Evolutionary conservation across 345 rosid genomes (phyloP).

Genomic region (Ceriops tagal): DNA sequence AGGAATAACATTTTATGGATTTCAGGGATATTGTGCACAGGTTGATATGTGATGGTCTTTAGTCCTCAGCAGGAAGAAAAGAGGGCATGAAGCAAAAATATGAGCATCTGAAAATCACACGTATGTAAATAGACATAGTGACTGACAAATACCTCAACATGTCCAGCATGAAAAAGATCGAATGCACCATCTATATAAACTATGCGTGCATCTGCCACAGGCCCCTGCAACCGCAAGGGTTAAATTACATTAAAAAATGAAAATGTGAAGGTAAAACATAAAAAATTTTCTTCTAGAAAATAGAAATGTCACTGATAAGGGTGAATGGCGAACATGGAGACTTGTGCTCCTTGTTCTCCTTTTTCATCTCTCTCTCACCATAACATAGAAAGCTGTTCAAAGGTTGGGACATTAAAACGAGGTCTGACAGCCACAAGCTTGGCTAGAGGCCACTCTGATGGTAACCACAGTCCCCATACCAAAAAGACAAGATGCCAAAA

Average conservation of each 20-base stretch:
- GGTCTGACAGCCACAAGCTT: too few species aligned
- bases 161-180: constrained; percentile 86
- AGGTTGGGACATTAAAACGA: too few species aligned
- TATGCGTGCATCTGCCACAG: constrained; percentile 60
- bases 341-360: too few species aligned
- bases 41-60: too few species aligned
- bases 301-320: background rate
- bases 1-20: background rate
- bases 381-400: too few species aligned
- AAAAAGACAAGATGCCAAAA: too few species aligned
- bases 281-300: background rate
- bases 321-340: background rate
- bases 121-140: background rate
- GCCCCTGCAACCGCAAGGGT: constrained; percentile 45
- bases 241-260: background rate
- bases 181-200: constrained; percentile 76
- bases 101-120: background rate
- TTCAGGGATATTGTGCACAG: too few species aligned
- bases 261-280: background rate
- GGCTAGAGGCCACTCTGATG: too few species aligned
- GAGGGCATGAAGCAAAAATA: background rate
- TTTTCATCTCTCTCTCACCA: too few species aligned
- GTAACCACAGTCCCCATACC: too few species aligned
- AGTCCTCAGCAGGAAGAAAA: background rate
- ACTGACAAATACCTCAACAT: constrained; percentile 55